Conservation (phyloP, 164 flowering plant species). For the Kingdonia uniflora region DNA sequence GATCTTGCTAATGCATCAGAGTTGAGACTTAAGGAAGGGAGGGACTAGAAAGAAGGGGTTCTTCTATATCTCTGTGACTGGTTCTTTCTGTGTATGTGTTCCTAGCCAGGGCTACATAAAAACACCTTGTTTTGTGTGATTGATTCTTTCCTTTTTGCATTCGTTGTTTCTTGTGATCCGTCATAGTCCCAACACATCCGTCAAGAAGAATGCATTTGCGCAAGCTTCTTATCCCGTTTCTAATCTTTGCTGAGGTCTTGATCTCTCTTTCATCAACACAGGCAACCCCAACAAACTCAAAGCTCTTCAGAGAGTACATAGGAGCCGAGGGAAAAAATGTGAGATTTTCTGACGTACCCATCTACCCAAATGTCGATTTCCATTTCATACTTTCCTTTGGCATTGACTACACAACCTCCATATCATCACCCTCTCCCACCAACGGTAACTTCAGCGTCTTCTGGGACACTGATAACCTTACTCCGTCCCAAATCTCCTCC, state of each 20-base stretch:
- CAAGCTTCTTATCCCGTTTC: background rate
- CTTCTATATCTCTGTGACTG: no score
- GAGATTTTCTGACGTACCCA: slow-evolving; percentile 41
- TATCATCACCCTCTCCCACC: slow-evolving; percentile 29
- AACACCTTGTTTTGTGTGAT: no score
- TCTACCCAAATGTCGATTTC: slow-evolving; percentile 34
- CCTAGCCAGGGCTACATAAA: no score
- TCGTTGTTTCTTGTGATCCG: no score
- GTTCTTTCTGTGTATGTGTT: no score
- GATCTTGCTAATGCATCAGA: no score
- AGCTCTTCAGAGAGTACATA: slow-evolving; percentile 43
- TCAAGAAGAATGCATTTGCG: no score
- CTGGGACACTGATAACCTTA: slow-evolving; percentile 35
- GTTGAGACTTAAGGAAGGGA: no score
- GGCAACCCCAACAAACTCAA: slow-evolving; percentile 19
- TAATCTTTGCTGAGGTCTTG: slow-evolving; percentile 13
- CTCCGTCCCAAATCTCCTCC: slow-evolving; percentile 27
- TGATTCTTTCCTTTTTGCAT: no score
- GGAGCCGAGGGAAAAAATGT: slow-evolving; percentile 43
- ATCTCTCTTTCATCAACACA: slow-evolving; percentile 6
- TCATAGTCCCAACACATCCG: no score
- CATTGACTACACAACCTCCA: slow-evolving; percentile 35
- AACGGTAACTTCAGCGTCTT: slow-evolving; percentile 47
- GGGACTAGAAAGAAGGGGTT: no score
- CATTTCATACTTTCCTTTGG: slow-evolving; percentile 62